Evolutionary conservation across 441 rosid species (phyloP).

Genomic region (Euphorbia celastroides): DNA sequence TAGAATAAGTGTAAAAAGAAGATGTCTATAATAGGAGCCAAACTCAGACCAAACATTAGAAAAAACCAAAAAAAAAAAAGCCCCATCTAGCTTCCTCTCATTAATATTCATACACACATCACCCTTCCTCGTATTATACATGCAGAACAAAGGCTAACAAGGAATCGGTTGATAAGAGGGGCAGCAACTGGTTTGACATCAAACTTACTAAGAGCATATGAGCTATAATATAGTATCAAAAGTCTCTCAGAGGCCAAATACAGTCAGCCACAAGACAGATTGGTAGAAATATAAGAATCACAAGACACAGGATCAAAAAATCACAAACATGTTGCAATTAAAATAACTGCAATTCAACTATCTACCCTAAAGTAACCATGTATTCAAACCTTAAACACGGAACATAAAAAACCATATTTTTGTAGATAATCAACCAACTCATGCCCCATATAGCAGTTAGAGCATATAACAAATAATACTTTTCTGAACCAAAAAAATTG

Average conservation of each 20-base stretch:
- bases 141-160: not conserved
- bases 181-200: not conserved
- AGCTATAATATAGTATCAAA: not conserved
- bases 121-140: not conserved
- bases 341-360: no score
- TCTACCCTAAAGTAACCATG: not conserved
- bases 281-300: not conserved
- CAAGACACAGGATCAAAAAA: not conserved
- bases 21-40: not conserved
- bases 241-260: not conserved
- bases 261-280: no score
- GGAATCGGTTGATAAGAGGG: not conserved
- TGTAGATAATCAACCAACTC: not conserved
- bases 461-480: not conserved
- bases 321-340: not conserved
- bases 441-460: not conserved
- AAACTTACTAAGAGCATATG: not conserved
- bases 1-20: not conserved
- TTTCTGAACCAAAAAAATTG: not conserved
- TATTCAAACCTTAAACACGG: not conserved
- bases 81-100: not conserved
- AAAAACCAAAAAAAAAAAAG: not conserved
- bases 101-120: not conserved
- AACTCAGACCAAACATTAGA: not conserved
- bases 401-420: not conserved